phyloP scores from a whole-genome alignment of 148 eudicot species.

The Limonium bicolor region DNA sequence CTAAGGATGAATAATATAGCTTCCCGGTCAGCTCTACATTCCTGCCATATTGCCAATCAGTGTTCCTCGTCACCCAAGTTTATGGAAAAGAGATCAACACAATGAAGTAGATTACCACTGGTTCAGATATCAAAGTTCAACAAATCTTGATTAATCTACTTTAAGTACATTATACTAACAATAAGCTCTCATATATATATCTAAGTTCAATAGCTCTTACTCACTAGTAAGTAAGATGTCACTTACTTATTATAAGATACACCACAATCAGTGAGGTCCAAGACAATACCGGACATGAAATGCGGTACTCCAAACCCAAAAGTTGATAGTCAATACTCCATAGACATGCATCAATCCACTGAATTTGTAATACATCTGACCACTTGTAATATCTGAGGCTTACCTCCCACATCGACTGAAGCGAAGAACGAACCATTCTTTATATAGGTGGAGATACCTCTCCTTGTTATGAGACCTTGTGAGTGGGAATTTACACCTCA shows the following conservation, averaged over 20 bases:
- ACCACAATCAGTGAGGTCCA: constrained; percentile 3
- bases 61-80: neutral
- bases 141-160: too few species aligned
- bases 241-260: neutral
- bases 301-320: constrained; percentile 75
- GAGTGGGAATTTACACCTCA: too few species aligned
- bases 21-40: constrained; percentile 54
- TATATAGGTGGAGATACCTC: too few species aligned
- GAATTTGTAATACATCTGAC: constrained; percentile 48
- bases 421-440: too few species aligned
- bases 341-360: constrained; percentile 66
- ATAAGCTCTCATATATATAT: too few species aligned
- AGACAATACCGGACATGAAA: constrained; percentile 56
- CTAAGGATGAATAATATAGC: constrained; percentile 48
- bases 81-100: neutral
- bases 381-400: too few species aligned
- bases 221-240: neutral
- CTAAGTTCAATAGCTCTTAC: too few species aligned
- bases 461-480: too few species aligned
- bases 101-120: too few species aligned
- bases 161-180: too few species aligned
- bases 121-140: too few species aligned
- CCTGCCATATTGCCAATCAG: constrained; percentile 21
- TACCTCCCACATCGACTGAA: too few species aligned
- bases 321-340: constrained; percentile 60